phyloP scores from a whole-genome alignment of 2,329 filamentous ascomycete genomes.

The Coniochaeta prunicola region DNA sequence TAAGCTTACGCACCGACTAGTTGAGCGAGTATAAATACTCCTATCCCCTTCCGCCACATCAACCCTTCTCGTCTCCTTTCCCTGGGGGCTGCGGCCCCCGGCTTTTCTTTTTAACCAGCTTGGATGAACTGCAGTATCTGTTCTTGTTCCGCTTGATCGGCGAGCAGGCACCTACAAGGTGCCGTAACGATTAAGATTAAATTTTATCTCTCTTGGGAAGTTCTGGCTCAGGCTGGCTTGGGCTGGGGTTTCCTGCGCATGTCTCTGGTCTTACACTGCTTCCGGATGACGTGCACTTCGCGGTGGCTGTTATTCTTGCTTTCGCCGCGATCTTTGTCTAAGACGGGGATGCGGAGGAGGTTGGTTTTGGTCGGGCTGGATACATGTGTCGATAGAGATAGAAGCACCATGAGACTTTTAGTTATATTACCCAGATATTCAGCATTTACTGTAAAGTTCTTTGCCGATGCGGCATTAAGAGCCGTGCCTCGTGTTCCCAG shows the following conservation, averaged over 20 bases:
- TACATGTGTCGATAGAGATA: background rate
- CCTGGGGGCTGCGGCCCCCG: background rate
- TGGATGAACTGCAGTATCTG: slow-evolving; percentile 1
- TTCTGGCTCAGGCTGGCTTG: background rate
- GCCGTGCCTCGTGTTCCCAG: too few species aligned
- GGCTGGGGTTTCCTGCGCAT: background rate
- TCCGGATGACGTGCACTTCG: background rate
- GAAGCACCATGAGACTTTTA: too few species aligned
- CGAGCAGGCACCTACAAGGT: background rate
- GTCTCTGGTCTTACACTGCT: background rate
- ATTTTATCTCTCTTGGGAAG: background rate
- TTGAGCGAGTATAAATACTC: background rate
- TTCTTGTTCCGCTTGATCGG: background rate
- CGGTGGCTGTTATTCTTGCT: background rate
- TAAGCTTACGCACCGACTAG: background rate
- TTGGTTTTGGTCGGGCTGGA: background rate
- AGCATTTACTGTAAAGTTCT: too few species aligned
- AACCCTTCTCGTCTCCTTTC: background rate
- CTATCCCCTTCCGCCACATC: background rate
- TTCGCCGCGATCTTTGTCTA: background rate
- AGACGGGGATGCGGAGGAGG: background rate
- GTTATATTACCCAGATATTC: too few species aligned
- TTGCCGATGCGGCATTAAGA: too few species aligned
- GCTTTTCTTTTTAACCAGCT: background rate
- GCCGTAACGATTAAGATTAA: background rate